Percentiles rank a stretch among this genome's conserved stretches.
Conservation (phyloP, 2,329 filamentous ascomycete genomes). For the Pyricularia grisea region DNA sequence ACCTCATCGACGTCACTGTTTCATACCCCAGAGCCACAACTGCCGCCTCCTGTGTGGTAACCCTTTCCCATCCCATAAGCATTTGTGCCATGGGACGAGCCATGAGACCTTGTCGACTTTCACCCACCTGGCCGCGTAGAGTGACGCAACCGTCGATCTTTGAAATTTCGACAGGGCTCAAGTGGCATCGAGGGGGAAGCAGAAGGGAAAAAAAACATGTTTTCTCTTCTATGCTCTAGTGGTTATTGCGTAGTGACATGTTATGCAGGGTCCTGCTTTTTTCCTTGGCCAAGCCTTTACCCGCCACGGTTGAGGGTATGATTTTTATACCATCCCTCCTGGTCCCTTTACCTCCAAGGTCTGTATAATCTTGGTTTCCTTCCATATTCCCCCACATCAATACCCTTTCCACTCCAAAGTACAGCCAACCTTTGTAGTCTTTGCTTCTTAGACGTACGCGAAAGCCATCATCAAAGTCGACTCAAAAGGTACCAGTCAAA, state of each 20-base stretch:
- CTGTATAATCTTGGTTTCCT: neutral
- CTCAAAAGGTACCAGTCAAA: neutral
- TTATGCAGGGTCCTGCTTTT: slow-evolving; percentile 1
- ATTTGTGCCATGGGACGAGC: neutral
- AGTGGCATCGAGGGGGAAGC: neutral
- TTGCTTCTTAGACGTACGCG: neutral
- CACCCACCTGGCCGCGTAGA: neutral
- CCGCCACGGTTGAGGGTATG: neutral
- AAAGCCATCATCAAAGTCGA: neutral
- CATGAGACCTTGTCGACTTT: neutral
- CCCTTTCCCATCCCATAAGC: neutral
- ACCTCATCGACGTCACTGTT: slow-evolving; percentile 4
- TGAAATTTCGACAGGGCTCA: neutral
- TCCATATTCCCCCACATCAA: neutral
- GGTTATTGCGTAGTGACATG: neutral
- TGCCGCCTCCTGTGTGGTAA: neutral
- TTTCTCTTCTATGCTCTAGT: neutral
- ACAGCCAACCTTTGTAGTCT: neutral
- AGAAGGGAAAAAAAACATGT: neutral
- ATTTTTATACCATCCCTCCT: slow-evolving; percentile 1
- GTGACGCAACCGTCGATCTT: neutral
- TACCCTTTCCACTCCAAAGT: neutral
- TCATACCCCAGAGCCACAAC: neutral
- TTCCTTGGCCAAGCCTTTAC: slow-evolving; percentile 1
- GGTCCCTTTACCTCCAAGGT: neutral